Conservation (phyloP, 768 basidiomycete genomes). For the Trametes cinnabarina region DNA sequence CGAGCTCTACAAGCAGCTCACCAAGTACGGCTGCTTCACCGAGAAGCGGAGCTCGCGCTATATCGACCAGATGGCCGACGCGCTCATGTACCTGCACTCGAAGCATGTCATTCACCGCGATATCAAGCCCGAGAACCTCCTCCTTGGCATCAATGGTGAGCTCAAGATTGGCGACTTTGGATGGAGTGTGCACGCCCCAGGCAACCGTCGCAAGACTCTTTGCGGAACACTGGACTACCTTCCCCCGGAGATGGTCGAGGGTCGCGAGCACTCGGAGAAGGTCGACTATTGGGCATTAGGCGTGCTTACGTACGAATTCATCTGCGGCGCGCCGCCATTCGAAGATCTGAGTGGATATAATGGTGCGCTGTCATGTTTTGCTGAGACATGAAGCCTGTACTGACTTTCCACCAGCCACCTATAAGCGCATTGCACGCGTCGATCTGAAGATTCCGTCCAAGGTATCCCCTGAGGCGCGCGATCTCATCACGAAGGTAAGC, state of each 20-base stretch:
- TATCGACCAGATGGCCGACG: slow-evolving; percentile 98
- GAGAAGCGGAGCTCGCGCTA: slow-evolving; percentile 89
- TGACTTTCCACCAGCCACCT: slow-evolving; percentile 61
- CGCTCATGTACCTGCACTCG: slow-evolving; percentile 83
- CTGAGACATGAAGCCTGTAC: slow-evolving; percentile 5
- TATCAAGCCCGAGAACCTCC: slow-evolving; percentile 97
- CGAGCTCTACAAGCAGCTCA: slow-evolving; percentile 94
- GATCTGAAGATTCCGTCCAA: slow-evolving; percentile 55
- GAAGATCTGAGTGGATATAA: slow-evolving; percentile 79
- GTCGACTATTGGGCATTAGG: slow-evolving; percentile 98
- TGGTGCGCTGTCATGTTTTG: slow-evolving; percentile 46
- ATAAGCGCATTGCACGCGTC: slow-evolving; percentile 85
- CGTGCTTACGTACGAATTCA: slow-evolving; percentile 94
- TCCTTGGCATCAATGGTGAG: slow-evolving; percentile 93
- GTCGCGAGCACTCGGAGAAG: slow-evolving; percentile 81
- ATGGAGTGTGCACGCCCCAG: slow-evolving; percentile 96
- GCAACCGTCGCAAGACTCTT: slow-evolving; percentile 83
- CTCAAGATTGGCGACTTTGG: slow-evolving; percentile 99
- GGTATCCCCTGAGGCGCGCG: slow-evolving; percentile 43
- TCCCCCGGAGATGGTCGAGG: slow-evolving; percentile 98
- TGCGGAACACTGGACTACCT: slow-evolving; percentile 97
- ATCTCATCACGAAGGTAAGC: slow-evolving; percentile 44
- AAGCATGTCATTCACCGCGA: slow-evolving; percentile 99
- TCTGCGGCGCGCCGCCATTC: slow-evolving; percentile 81
- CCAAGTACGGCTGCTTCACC: slow-evolving; percentile 80